Evolutionary conservation across 2,329 filamentous ascomycete genomes (phyloP).

Genomic region (Exophiala dermatitidis): DNA sequence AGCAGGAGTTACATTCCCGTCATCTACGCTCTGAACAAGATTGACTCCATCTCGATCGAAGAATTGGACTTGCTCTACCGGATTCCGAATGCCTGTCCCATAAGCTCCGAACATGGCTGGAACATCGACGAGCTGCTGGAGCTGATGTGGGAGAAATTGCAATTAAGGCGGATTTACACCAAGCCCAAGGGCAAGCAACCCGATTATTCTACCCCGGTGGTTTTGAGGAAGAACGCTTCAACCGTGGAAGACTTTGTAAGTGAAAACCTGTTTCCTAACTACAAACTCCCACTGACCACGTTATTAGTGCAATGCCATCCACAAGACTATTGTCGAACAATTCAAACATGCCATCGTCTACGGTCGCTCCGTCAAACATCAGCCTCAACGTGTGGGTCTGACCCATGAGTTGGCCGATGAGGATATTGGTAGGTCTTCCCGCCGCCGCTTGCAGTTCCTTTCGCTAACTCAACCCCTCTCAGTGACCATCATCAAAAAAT

Average conservation of each 20-base stretch:
- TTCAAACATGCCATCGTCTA: conserved; percentile 96
- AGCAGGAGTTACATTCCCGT: conserved; percentile 97
- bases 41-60: conserved; percentile 95
- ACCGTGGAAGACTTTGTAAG: conserved; percentile 96
- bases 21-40: conserved; percentile 98
- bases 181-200: conserved; percentile 95
- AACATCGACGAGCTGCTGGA: conserved; percentile 96
- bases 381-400: conserved; percentile 90
- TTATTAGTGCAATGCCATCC: conserved; percentile 84
- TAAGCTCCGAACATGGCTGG: conserved; percentile 96
- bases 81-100: conserved; percentile 93
- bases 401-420: conserved; percentile 88
- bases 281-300: conserved; percentile 22
- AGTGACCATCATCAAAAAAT: conserved; percentile 36
- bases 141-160: conserved; percentile 97
- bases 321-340: conserved; percentile 89
- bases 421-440: conserved; percentile 70
- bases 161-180: conserved; percentile 86
- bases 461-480: not conserved
- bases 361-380: conserved; percentile 96
- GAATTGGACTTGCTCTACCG: conserved; percentile 93
- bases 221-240: conserved; percentile 71
- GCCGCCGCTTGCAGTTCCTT: not conserved
- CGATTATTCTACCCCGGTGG: conserved; percentile 86
- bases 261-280: conserved; percentile 29